Conservation (phyloP, 257 asterid genomes). For the Parsonsia alboflavescens region DNA sequence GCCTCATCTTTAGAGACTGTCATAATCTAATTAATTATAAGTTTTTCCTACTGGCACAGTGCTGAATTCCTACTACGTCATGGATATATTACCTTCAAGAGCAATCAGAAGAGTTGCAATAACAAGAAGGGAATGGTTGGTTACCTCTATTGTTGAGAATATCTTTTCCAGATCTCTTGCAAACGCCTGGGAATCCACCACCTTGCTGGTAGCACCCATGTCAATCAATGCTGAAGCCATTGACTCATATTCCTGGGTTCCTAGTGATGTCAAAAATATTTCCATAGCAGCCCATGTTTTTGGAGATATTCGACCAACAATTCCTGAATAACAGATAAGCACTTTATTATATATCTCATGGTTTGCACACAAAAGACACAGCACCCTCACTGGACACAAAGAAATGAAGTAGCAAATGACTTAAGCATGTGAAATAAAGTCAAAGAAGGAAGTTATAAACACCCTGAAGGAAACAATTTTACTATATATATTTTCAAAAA, state of each 20-base stretch:
- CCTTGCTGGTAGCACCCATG: slow-evolving; percentile 88
- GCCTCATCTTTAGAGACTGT: neutral
- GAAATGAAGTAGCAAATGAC: neutral
- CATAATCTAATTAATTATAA: neutral
- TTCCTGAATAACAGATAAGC: slow-evolving; percentile 51
- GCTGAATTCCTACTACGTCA: neutral
- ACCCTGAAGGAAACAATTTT: neutral
- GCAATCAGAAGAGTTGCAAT: slow-evolving; percentile 4
- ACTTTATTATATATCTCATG: slow-evolving; percentile 8
- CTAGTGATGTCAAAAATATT: slow-evolving; percentile 65
- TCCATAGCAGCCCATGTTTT: slow-evolving; percentile 98
- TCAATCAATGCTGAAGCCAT: slow-evolving; percentile 94
- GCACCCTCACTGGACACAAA: neutral
- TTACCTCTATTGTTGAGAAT: slow-evolving; percentile 85
- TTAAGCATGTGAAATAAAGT: neutral
- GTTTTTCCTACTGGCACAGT: neutral
- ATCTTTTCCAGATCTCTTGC: slow-evolving; percentile 82
- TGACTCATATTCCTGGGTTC: slow-evolving; percentile 69
- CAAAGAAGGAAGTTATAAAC: neutral
- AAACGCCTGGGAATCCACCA: slow-evolving; percentile 71
- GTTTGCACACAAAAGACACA: neutral
- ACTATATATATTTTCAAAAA: no score
- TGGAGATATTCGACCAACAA: slow-evolving; percentile 94
- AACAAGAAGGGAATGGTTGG: slow-evolving; percentile 3
- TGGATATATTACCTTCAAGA: neutral